A percentile compares a stretch with the other conserved stretches of the same genome.
Conservation (phyloP, 208 protist species). For the Zelonia costaricensis region DNA sequence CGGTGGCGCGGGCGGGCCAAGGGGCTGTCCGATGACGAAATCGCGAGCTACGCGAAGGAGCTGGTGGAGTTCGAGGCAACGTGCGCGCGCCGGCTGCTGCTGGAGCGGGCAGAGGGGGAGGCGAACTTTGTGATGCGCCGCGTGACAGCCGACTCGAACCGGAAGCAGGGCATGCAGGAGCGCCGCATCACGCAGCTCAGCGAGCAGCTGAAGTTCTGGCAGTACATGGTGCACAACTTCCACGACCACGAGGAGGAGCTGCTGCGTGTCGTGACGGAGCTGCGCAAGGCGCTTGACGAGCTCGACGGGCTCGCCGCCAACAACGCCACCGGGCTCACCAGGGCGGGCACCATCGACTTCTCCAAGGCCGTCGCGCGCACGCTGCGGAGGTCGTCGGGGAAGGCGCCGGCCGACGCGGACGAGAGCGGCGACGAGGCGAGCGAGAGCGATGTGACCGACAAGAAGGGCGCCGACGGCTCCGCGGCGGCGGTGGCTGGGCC, state of each 20-base stretch:
- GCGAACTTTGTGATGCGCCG: conserved; percentile 89
- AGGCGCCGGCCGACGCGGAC: background rate
- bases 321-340: conserved; percentile 48
- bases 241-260: conserved; percentile 92
- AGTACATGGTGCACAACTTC: conserved; percentile 94
- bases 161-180: conserved; percentile 91
- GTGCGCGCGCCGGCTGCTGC: conserved; percentile 72
- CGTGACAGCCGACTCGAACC: conserved; percentile 81
- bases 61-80: conserved; percentile 89
- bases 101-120: conserved; percentile 85
- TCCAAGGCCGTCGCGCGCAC: conserved; percentile 38
- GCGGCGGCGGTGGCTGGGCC: background rate
- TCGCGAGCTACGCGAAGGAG: conserved; percentile 88
- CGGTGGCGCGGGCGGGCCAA: conserved; percentile 80
- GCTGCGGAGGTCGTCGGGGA: conserved; percentile 20
- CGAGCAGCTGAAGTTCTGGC: conserved; percentile 93
- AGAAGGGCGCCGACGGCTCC: background rate
- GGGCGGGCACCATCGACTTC: conserved; percentile 86
- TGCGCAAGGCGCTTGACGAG: conserved; percentile 75
- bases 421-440: background rate
- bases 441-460: background rate
- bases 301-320: conserved; percentile 72
- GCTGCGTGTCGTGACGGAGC: conserved; percentile 66
- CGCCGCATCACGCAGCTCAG: conserved; percentile 75
- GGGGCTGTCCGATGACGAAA: conserved; percentile 83